Evolutionary conservation across 2,329 filamentous ascomycete species (phyloP).

Genomic region (Monosporascus sp.): DNA sequence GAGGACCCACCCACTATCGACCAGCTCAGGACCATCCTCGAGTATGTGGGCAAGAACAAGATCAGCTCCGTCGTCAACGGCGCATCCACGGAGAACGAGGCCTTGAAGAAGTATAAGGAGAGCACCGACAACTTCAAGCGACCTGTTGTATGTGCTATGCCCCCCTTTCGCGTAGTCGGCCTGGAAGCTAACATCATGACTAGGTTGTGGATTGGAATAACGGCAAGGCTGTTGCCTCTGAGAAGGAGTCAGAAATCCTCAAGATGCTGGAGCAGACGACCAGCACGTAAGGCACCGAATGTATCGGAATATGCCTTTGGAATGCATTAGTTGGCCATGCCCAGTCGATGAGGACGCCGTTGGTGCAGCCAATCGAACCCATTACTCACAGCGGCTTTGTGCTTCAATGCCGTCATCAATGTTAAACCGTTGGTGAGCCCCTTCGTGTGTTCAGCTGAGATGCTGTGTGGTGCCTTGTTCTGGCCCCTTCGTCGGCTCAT

Average conservation of each 20-base stretch:
- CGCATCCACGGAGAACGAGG: constrained; percentile 69
- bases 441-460: no score
- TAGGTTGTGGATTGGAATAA: constrained; percentile 88
- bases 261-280: constrained; percentile 64
- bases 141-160: constrained; percentile 61
- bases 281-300: constrained; percentile 12
- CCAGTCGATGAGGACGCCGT: background rate
- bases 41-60: constrained; percentile 66
- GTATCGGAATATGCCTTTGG: background rate
- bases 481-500: no score
- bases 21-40: constrained; percentile 77
- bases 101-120: constrained; percentile 71
- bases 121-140: constrained; percentile 63
- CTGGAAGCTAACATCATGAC: constrained; percentile 17
- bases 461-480: no score
- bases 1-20: constrained; percentile 75
- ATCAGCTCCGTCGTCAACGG: constrained; percentile 63
- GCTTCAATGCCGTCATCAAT: no score
- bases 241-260: constrained; percentile 83
- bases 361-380: background rate
- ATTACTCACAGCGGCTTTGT: background rate
- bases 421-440: no score
- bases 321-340: background rate
- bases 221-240: constrained; percentile 72
- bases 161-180: background rate